Evolutionary conservation across 306 rosid genomes (phyloP).

Genomic region (Pueraria montana): DNA sequence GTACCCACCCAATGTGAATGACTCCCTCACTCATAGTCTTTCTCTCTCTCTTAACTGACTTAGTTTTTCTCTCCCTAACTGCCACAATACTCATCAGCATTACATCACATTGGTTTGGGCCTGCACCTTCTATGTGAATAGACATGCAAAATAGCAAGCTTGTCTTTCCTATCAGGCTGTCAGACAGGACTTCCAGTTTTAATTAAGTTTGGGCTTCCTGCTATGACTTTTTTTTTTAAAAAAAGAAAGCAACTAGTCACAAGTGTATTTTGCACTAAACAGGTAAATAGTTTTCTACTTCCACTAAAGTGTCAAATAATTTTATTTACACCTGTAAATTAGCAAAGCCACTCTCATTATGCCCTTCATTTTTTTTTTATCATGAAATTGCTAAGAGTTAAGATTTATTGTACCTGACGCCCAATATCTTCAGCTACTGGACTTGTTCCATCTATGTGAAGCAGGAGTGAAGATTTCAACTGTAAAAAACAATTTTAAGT

Average conservation of each 20-base stretch:
- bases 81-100: not conserved
- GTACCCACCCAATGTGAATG: not conserved
- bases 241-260: not conserved
- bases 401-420: conserved; percentile 74
- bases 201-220: not conserved
- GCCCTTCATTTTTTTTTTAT: not conserved
- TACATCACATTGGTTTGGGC: not conserved
- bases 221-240: not conserved
- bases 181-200: not conserved
- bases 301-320: not conserved
- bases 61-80: not conserved
- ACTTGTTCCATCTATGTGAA: conserved; percentile 92
- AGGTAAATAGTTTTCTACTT: not conserved
- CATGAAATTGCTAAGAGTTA: not conserved
- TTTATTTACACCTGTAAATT: conserved; percentile 1
- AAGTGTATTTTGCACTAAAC: not conserved
- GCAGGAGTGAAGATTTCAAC: conserved; percentile 91
- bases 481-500: conserved; percentile 47
- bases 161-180: not conserved
- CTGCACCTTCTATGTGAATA: not conserved
- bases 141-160: not conserved
- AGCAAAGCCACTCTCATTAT: not conserved
- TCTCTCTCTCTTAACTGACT: not conserved
- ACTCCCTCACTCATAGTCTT: not conserved
- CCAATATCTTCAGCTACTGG: conserved; percentile 96